Evolutionary conservation across 768 basidiomycete species (phyloP).

Genomic region (button mushroom (Agaricus bisporus)): DNA sequence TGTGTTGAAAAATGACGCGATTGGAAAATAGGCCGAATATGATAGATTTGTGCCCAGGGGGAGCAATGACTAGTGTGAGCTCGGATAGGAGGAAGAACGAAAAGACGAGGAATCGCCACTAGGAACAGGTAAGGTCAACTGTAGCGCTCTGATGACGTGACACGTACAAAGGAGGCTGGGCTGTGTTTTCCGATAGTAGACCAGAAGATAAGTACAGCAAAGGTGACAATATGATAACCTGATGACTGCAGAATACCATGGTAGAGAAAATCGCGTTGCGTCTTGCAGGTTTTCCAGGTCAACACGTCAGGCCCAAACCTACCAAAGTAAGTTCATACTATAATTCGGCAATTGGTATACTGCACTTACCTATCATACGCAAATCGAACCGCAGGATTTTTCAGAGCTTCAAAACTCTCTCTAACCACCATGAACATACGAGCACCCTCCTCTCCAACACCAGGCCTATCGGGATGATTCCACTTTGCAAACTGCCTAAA

Average conservation of each 20-base stretch:
- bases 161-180: slow-evolving; percentile 60
- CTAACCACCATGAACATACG: slow-evolving; percentile 64
- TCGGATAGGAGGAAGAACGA: slow-evolving; percentile 55
- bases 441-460: slow-evolving; percentile 49
- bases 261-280: slow-evolving; percentile 61
- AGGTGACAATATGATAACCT: slow-evolving; percentile 63
- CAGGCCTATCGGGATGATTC: slow-evolving; percentile 73
- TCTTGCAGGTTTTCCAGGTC: slow-evolving; percentile 58
- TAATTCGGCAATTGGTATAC: background rate
- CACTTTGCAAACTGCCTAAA: slow-evolving; percentile 71
- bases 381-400: slow-evolving; percentile 71
- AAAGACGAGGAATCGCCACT: slow-evolving; percentile 84
- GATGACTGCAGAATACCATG: slow-evolving; percentile 57
- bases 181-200: slow-evolving; percentile 56
- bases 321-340: background rate
- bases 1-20: slow-evolving; percentile 70
- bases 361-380: slow-evolving; percentile 76
- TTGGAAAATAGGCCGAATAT: slow-evolving; percentile 56
- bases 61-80: slow-evolving; percentile 57
- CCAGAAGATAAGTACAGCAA: slow-evolving; percentile 52
- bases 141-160: slow-evolving; percentile 4
- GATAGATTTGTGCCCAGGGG: slow-evolving; percentile 32
- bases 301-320: slow-evolving; percentile 78
- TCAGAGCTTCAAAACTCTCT: slow-evolving; percentile 73
- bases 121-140: background rate